These are phyloP conservation scores for Iris pallida DNA, from an alignment of 116 monocot species.

Conservation along the genomic window DNA sequence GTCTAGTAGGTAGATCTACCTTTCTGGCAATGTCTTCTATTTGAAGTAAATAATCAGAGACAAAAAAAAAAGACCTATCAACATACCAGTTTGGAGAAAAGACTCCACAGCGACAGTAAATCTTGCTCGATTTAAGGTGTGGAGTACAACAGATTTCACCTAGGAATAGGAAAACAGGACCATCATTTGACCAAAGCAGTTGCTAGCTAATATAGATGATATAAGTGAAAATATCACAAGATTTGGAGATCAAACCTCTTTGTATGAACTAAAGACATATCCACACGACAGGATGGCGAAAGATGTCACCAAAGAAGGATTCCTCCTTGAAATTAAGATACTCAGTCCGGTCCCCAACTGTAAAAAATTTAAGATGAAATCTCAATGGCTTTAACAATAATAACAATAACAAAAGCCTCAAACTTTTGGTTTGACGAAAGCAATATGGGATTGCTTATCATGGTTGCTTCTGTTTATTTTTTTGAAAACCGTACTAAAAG, in stretches of 20 bases:
- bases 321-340: conserved; percentile 78
- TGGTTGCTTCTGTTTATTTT: too few relatives aligned
- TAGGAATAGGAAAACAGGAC: conserved; percentile 8
- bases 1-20: too few relatives aligned
- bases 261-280: conserved; percentile 79
- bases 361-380: neutral
- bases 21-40: too few relatives aligned
- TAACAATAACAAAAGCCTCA: too few relatives aligned
- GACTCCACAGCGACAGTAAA: conserved; percentile 84
- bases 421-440: too few relatives aligned
- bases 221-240: too few relatives aligned
- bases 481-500: too few relatives aligned
- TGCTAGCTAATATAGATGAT: too few relatives aligned
- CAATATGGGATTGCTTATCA: too few relatives aligned
- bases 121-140: conserved; percentile 78
- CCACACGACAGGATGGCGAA: conserved; percentile 83
- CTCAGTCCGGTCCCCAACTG: conserved; percentile 87
- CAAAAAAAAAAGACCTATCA: neutral
- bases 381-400: too few relatives aligned
- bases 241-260: conserved; percentile 42
- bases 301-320: conserved; percentile 67
- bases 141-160: conserved; percentile 85
- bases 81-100: conserved; percentile 76
- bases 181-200: too few relatives aligned
- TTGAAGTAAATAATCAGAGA: neutral